Evolutionary conservation across 2,329 filamentous ascomycete species (phyloP).

Genomic region (Cryphonectria japonica): DNA sequence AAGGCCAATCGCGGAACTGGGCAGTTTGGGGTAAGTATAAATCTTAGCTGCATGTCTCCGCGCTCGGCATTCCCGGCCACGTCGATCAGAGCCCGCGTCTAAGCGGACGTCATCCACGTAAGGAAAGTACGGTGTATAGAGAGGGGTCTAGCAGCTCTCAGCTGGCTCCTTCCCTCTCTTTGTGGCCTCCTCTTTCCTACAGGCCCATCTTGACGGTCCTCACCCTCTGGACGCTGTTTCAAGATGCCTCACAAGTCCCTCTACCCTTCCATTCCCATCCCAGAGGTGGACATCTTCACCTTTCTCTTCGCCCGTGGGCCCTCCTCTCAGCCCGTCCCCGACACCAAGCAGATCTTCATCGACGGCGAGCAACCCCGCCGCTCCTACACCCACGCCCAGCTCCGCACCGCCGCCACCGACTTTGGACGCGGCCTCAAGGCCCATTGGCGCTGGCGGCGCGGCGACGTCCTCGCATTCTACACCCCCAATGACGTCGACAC

Average conservation of each 20-base stretch:
- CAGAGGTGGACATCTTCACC: constrained; percentile 76
- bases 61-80: background rate
- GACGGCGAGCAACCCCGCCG: constrained; percentile 68
- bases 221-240: background rate
- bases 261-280: constrained; percentile 69
- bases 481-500: constrained; percentile 87
- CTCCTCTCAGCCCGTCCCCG: constrained; percentile 65
- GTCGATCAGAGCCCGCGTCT: background rate
- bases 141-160: background rate
- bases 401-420: constrained; percentile 67
- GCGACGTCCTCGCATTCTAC: constrained; percentile 82
- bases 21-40: background rate
- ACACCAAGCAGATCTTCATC: constrained; percentile 79
- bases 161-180: background rate
- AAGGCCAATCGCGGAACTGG: background rate
- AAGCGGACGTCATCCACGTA: background rate
- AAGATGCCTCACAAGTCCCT: constrained; percentile 73
- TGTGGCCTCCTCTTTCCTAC: background rate
- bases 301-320: constrained; percentile 69
- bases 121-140: background rate
- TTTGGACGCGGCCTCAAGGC: constrained; percentile 81
- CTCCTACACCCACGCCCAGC: constrained; percentile 71
- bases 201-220: background rate
- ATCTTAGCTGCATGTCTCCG: background rate
- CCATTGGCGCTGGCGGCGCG: constrained; percentile 76